phyloP scores from a whole-genome alignment of 192 early-diverging fungal species.

The Gryganskiella cystojenkinii region DNA sequence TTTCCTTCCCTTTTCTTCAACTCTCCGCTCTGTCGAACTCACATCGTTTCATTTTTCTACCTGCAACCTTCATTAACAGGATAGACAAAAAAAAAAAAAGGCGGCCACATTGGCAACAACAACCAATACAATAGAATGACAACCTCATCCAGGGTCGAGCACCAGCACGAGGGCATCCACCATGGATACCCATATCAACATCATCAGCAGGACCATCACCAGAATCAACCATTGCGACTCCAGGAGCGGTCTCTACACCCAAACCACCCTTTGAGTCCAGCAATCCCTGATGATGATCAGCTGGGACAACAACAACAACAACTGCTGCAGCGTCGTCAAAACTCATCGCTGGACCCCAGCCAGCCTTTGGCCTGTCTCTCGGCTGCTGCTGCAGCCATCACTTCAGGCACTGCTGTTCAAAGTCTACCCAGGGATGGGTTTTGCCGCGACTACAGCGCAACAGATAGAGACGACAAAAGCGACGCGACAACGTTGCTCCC shows the following conservation, averaged over 20 bases:
- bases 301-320: too few relatives aligned
- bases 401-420: background rate
- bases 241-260: background rate
- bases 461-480: too few relatives aligned
- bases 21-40: too few relatives aligned
- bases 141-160: conserved; percentile 20
- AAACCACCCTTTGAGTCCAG: conserved; percentile 5
- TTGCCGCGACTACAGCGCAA: too few relatives aligned
- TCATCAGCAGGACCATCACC: background rate
- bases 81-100: too few relatives aligned
- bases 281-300: background rate
- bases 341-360: background rate
- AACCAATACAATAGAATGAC: conserved; percentile 1
- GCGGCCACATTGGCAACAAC: too few relatives aligned
- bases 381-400: background rate
- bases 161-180: conserved; percentile 6
- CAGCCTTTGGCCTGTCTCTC: conserved; percentile 10
- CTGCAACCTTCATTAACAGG: too few relatives aligned
- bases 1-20: too few relatives aligned
- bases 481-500: too few relatives aligned
- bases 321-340: too few relatives aligned
- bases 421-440: background rate
- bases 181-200: conserved; percentile 1
- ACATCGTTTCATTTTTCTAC: too few relatives aligned
- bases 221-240: too few relatives aligned